A percentile compares a stretch with the other conserved stretches of the same genome.
phyloP scores from a whole-genome alignment of 176 grass and related monocot species.

The Poa annua region DNA sequence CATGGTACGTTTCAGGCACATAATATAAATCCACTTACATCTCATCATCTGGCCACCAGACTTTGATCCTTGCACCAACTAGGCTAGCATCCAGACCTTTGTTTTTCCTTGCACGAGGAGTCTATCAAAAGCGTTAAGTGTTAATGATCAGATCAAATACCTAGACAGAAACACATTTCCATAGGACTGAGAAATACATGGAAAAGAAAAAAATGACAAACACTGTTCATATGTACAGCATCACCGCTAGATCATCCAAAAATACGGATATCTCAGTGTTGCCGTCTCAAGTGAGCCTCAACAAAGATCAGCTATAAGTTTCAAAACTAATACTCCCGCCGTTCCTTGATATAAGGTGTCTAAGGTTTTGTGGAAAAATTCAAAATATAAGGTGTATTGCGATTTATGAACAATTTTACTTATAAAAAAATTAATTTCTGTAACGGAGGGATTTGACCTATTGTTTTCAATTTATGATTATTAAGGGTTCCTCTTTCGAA shows the following conservation, averaged over 20 bases:
- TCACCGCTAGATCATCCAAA: background rate
- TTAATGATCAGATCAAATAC: constrained; percentile 40
- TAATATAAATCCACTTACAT: constrained; percentile 61
- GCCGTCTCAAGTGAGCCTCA: background rate
- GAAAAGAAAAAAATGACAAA: background rate
- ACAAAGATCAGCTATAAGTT: constrained; percentile 1
- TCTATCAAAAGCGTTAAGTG: constrained; percentile 42
- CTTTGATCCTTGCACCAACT: constrained; percentile 79
- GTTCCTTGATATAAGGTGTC: too few species aligned
- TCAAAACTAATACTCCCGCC: background rate
- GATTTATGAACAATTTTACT: too few species aligned
- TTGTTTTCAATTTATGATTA: too few species aligned
- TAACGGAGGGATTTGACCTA: too few species aligned
- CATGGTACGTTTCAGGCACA: background rate
- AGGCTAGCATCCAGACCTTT: constrained; percentile 70
- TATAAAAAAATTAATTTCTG: too few species aligned
- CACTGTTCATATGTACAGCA: background rate
- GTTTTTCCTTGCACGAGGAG: constrained; percentile 55
- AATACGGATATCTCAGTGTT: constrained; percentile 5
- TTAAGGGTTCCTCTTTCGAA: too few species aligned
- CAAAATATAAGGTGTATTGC: too few species aligned
- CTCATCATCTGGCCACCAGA: constrained; percentile 97
- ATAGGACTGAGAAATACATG: background rate
- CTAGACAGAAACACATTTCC: background rate
- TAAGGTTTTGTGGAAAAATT: too few species aligned